Conservation (phyloP, 2,329 filamentous ascomycete species). For the Colletotrichum trifolii region DNA sequence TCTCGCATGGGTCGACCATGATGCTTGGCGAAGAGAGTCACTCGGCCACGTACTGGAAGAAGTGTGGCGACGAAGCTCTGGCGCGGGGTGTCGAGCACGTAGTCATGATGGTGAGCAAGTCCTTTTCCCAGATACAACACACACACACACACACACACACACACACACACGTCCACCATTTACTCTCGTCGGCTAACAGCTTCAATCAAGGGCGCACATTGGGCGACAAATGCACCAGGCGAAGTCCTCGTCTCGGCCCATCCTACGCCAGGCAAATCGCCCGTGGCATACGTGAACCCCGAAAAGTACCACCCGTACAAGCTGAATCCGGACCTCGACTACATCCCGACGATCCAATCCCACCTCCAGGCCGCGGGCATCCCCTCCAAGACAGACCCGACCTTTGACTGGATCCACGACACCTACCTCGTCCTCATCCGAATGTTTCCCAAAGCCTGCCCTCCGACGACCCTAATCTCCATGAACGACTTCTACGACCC, state of each 20-base stretch:
- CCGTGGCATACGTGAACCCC: slow-evolving; percentile 74
- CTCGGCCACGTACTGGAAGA: slow-evolving; percentile 74
- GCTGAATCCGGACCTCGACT: slow-evolving; percentile 67
- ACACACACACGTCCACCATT: slow-evolving; percentile 11
- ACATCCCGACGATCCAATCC: slow-evolving; percentile 61
- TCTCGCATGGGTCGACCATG: slow-evolving; percentile 78
- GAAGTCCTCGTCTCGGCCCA: slow-evolving; percentile 71
- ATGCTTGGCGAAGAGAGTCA: slow-evolving; percentile 74
- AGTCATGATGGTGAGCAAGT: slow-evolving; percentile 69
- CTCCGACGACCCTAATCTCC: slow-evolving; percentile 66
- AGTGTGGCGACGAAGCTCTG: slow-evolving; percentile 71
- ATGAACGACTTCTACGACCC: slow-evolving; percentile 53
- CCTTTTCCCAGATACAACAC: neutral
- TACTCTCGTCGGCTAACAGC: no score
- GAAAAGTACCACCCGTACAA: slow-evolving; percentile 72
- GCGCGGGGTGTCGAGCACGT: slow-evolving; percentile 69
- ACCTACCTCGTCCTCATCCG: slow-evolving; percentile 75
- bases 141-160: neutral
- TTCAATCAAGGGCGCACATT: slow-evolving; percentile 68
- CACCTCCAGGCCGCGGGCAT: slow-evolving; percentile 64
- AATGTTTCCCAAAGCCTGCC: slow-evolving; percentile 75
- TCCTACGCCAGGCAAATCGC: slow-evolving; percentile 68
- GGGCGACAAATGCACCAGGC: slow-evolving; percentile 65
- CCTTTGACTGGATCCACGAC: slow-evolving; percentile 79
- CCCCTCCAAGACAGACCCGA: slow-evolving; percentile 61